Evolutionary conservation across 2,329 filamentous ascomycete genomes (phyloP), one percentile per base, ranked within the genome.

Genomic region (Penicillium sp.): DNA sequence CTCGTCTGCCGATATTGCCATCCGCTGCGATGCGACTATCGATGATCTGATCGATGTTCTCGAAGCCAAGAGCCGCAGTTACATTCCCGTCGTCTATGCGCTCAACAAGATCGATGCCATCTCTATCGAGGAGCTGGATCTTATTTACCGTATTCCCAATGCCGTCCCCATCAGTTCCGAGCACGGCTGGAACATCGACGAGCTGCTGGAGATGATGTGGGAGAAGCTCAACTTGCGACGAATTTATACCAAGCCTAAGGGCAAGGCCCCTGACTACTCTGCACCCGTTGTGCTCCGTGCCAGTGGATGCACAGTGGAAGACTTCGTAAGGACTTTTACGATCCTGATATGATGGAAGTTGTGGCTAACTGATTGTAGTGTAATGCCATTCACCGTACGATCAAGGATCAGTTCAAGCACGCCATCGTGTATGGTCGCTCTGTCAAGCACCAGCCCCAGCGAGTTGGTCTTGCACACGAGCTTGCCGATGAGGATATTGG

Each of bases 31-130:
- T 70, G 93, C 93, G 46, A 98, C 93, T 1, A 84, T 98, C 54
- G 93, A 98, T 71, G 93, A 98, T 69, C 72, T 98, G 55, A 98
- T 98, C 65, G 93, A 98, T 70, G 74, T 98, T 16, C 80, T 98
- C 37, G 93, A 98, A 70, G 91, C 91, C 38, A 95, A 88, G 77
- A 89, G 86, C 67, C 81, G 93, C 70, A 89, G 87, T 67, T 98
- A 98, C 69, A 97, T 98, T 56, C 93, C 93, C n/a, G 93, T 97
- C 55, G 88, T 98, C 44, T 98, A 98, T 73, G 93, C 94, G 34
- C 79, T 98, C 62, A 98, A 98, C 80, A 98, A 98, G 77, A 98
- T 98, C 59, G 93, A 98, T 71, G 83, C 90, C 45, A 97, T 98
- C 68, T 91, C 88, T 42, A 97, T 98, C 59, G 91, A 98, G 72